Conservation (phyloP, 106 monocot species). For the Dendrobium officinale region DNA sequence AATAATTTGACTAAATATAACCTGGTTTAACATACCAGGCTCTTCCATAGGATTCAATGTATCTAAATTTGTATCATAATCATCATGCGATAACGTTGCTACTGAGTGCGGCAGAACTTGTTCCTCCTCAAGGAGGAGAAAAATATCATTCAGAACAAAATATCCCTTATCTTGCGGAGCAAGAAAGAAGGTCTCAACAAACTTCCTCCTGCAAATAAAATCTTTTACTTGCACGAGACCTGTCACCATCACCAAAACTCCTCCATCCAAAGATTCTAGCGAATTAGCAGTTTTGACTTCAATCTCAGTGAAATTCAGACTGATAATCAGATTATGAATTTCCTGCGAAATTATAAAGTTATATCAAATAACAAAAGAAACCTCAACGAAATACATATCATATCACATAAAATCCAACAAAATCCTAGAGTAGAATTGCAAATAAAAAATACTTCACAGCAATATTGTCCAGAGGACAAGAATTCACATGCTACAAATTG, state of each 20-base stretch:
- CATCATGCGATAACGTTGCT: slow-evolving; percentile 14
- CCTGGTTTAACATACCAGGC: slow-evolving; percentile 21
- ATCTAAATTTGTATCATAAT: slow-evolving; percentile 20
- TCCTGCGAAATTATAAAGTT: slow-evolving; percentile 14
- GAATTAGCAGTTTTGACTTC: slow-evolving; percentile 63
- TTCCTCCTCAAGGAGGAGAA: slow-evolving; percentile 55
- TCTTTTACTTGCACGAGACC: slow-evolving; percentile 48
- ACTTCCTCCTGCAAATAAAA: slow-evolving; percentile 30
- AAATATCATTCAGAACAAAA: slow-evolving; percentile 66
- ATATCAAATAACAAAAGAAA: neutral
- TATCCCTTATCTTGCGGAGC: slow-evolving; percentile 74
- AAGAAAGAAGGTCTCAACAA: slow-evolving; percentile 70
- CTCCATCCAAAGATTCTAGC: slow-evolving; percentile 51
- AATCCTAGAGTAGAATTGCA: neutral
- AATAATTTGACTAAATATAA: neutral
- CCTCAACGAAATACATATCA: neutral
- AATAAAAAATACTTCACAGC: neutral
- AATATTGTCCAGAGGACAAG: neutral
- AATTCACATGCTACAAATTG: neutral
- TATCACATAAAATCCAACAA: neutral
- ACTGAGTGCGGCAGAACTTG: slow-evolving; percentile 12
- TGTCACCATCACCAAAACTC: slow-evolving; percentile 53
- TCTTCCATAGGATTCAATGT: slow-evolving; percentile 20
- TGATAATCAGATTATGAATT: slow-evolving; percentile 29
- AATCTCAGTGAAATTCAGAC: slow-evolving; percentile 38